phyloP scores from a whole-genome alignment of 805 yeast species.

The Isabelozyma gotoi region DNA sequence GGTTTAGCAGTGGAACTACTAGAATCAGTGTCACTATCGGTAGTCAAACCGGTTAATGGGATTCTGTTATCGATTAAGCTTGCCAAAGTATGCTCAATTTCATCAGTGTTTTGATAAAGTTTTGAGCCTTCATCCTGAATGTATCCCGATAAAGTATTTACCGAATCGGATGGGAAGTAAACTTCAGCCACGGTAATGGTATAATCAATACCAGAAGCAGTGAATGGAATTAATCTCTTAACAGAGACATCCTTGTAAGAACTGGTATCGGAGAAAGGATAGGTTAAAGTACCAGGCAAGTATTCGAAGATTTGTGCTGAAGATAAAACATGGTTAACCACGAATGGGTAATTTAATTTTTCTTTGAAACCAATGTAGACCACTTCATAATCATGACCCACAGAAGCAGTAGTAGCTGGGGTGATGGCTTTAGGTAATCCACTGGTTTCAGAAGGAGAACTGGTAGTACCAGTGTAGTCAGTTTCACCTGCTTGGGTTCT shows the following conservation, averaged over 20 bases:
- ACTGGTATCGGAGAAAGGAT: slow-evolving; percentile 49
- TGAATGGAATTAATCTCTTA: slow-evolving; percentile 71
- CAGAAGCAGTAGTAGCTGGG: slow-evolving; percentile 54
- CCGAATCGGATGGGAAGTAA: slow-evolving; percentile 64
- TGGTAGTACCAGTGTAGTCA: slow-evolving; percentile 31
- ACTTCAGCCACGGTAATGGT: slow-evolving; percentile 87
- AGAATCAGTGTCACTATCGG: slow-evolving; percentile 9
- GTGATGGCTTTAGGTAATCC: slow-evolving; percentile 77
- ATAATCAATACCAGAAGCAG: slow-evolving; percentile 52
- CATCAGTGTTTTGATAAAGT: slow-evolving; percentile 59
- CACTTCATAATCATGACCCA: slow-evolving; percentile 47
- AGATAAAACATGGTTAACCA: slow-evolving; percentile 67
- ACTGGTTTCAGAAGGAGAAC: slow-evolving; percentile 34
- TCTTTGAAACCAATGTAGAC: slow-evolving; percentile 78
- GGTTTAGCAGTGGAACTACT: slow-evolving; percentile 10
- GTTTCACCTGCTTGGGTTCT: slow-evolving; percentile 28
- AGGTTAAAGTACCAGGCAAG: slow-evolving; percentile 69
- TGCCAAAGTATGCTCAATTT: slow-evolving; percentile 58
- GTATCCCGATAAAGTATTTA: slow-evolving; percentile 48
- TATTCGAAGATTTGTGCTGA: slow-evolving; percentile 85
- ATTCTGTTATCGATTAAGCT: slow-evolving; percentile 69
- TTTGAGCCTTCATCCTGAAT: slow-evolving; percentile 53
- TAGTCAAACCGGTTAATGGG: slow-evolving; percentile 50
- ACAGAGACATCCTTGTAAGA: slow-evolving; percentile 52
- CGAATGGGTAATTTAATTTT: slow-evolving; percentile 80